Evolutionary conservation across 306 rosid genomes (phyloP), one percentile per base, ranked within the genome.

Genomic region (Citrullus amarus): DNA sequence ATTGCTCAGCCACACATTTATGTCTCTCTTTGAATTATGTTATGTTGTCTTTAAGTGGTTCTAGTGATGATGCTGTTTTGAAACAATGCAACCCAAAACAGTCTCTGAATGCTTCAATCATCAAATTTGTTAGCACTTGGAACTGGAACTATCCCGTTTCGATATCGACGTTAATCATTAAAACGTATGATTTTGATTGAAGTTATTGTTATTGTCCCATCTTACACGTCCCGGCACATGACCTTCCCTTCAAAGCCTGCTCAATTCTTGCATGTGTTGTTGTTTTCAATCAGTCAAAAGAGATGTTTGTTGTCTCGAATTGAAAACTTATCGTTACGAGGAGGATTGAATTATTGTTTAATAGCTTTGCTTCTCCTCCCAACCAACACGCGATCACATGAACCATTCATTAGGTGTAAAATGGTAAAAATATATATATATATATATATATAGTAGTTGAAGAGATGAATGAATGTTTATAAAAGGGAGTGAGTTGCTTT

Each of bases 71-170:
- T 68, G 55, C 75, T 39, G 32, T 68, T 68, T 36, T 39, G 34
- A 43, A 18, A 69, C 36, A 69, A 69, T 9, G 75, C 75, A 69
- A 69, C 4, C 75, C 75, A 69, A 69, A 53, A 61, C 55, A 69
- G 75, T 43, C 55, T 39, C 9, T 11, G 5, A 44, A 44, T 5
- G 75, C 36, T 17, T 6, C 76, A 46, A 70, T 70, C 76, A 20
- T 44, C 76, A 48, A 70, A 46, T 46, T 70, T 70, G 76, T 70
- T 70, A 70, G 57, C n/a, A 70, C 59, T 48, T 48, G 58, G 41
- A 48, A 50, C 41, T 48, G 58, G 43, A 48, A 50, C 59, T 48
- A 48, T 70, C 76, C n/a, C n/a, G 6, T 69, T 16, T 5, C 34
- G 25, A 71, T 44, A 36, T 69, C 18, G 6, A 39, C 10, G 34